Base-by-base conservation (phyloP, 192 early-diverging fungal genomes). In the Gigaspora rosea region DNA sequence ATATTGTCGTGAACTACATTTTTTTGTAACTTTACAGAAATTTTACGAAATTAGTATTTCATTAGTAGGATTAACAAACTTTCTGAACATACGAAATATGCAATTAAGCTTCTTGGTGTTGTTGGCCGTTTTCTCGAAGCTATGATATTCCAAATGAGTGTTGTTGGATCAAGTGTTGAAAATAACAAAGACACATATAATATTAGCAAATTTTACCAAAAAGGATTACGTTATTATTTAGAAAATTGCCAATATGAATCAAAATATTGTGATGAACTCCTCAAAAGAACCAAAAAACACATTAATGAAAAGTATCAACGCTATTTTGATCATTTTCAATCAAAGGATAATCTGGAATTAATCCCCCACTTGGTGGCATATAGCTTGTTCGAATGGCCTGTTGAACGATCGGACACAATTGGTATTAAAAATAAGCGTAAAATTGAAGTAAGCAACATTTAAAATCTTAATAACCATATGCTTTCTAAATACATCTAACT, bases 81-180 rank as follows among this genome's bases (percentile, higher is more conserved):
- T 27, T 71, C 52, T 2, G 22, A 2, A 8, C 22, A 71, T 71
- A 27, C 56, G 27, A 50, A 56, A 52, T 56, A 71, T 36, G 56
- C 54, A 71, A 71, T 71, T 54, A 8, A 71, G 11, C 12, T 71
- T 54, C 33, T 71, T 71, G 69, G 69, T 56, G 52, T 71, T 36
- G 32, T 71, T 16, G 32, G 69, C 35, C 32, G 32, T 51, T 71
- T 54, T 46, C 22, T 71, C 7, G 69, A 71, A 71, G 51, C 32
- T 56, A 54, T 56, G 50, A 71, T 71, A 27, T 71, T 71, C n/a
- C 50, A 71, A 52, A 71, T 71, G 69, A 22, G 22, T 27, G 32
- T 71, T 13, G 36, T 71, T 35, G 11, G 70, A 33, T 36, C 4
- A 33, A 27, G 12, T 41, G 27, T 51, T 51, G 10, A 8, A 10